These are phyloP conservation scores for Dioszegia aurantiaca DNA, from an alignment of 768 basidiomycete species.

Conservation along the genomic window DNA sequence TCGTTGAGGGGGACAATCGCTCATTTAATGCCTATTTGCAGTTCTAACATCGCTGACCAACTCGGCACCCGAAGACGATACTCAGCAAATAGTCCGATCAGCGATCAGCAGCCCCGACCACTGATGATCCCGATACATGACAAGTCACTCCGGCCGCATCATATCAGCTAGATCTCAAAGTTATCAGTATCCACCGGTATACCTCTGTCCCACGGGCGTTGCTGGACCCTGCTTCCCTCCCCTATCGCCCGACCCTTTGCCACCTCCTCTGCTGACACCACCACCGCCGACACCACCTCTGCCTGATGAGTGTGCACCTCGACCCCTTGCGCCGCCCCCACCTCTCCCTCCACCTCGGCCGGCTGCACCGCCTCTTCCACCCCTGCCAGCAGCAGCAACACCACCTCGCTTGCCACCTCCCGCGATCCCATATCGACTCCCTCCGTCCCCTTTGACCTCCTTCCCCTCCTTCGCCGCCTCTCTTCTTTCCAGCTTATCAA, in stretches of 20 bases:
- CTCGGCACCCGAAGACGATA: too few species aligned
- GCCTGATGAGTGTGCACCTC: too few species aligned
- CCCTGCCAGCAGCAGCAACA: neutral
- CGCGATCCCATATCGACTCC: slow-evolving; percentile 15
- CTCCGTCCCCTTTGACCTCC: slow-evolving; percentile 11
- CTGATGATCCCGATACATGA: too few species aligned
- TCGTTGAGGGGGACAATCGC: too few species aligned
- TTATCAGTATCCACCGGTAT: slow-evolving; percentile 15
- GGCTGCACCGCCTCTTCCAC: slow-evolving; percentile 6
- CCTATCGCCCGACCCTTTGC: neutral
- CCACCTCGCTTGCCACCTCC: neutral
- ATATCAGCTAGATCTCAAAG: too few species aligned
- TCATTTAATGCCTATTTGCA: too few species aligned
- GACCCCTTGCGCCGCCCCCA: neutral
- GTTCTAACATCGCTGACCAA: too few species aligned
- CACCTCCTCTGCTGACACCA: neutral
- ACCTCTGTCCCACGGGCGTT: slow-evolving; percentile 13
- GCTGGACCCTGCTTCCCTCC: slow-evolving; percentile 1
- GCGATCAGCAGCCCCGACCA: too few species aligned
- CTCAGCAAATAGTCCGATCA: too few species aligned
- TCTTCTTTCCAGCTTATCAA: slow-evolving; percentile 16
- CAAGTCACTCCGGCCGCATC: too few species aligned
- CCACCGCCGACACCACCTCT: neutral
- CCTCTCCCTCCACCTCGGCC: neutral
- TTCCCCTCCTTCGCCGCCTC: slow-evolving; percentile 15